These are phyloP conservation scores for Candida xyloterini DNA, from an alignment of 805 yeast species.

Conservation along the genomic window DNA sequence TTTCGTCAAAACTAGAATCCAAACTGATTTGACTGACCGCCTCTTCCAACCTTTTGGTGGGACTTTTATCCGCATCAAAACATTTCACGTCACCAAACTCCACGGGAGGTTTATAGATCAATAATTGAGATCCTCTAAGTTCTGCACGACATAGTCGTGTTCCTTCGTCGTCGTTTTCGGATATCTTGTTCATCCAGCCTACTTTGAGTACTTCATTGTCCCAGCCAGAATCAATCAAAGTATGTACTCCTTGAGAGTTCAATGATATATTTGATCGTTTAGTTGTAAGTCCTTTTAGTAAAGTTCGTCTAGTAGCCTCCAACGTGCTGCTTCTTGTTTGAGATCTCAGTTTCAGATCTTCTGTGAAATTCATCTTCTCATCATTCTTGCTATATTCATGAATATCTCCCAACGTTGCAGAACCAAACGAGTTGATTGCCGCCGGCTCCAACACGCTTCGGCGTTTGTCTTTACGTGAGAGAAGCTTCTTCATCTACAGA, in stretches of 20 bases:
- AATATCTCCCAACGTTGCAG: conserved; percentile 8
- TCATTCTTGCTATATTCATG: conserved; percentile 9
- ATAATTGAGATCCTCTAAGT: conserved; percentile 64
- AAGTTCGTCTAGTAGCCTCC: conserved; percentile 10
- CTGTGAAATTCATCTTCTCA: not conserved
- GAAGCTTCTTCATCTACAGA: conserved; percentile 34
- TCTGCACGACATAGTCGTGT: conserved; percentile 59
- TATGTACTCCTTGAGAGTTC: conserved; percentile 5
- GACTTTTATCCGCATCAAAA: conserved; percentile 22
- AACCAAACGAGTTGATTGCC: conserved; percentile 1
- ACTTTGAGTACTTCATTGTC: conserved; percentile 40
- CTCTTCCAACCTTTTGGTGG: not conserved
- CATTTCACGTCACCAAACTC: conserved; percentile 40
- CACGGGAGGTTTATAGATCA: conserved; percentile 56
- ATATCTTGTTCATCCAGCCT: conserved; percentile 60
- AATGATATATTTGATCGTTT: conserved; percentile 19
- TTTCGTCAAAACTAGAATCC: conserved; percentile 3
- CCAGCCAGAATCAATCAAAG: conserved; percentile 33
- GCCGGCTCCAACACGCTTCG: conserved; percentile 12
- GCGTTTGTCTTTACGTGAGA: conserved; percentile 31
- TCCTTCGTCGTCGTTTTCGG: conserved; percentile 31
- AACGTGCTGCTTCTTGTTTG: conserved; percentile 6
- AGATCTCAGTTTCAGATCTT: conserved; percentile 2
- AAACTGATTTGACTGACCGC: not conserved
- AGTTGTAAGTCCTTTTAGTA: conserved; percentile 20